A percentile compares a stretch with the other conserved stretches of the same genome.
Evolutionary conservation across 208 protist genomes (phyloP).

Genomic region (Leishmania arabica): DNA sequence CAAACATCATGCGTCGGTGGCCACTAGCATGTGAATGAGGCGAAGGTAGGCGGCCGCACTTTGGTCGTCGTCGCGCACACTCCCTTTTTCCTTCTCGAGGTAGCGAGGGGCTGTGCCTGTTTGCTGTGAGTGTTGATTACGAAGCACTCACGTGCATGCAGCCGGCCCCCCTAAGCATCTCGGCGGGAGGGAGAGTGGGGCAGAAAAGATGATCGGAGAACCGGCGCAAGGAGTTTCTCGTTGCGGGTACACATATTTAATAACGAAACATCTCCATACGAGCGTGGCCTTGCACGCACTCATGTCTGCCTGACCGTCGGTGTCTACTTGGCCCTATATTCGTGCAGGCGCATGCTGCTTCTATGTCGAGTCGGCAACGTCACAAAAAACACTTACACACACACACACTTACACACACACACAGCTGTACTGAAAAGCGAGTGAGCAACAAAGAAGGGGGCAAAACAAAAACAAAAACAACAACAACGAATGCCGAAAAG

Average conservation of each 20-base stretch:
- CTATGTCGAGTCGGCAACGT: not conserved
- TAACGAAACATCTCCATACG: not conserved
- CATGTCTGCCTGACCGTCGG: not conserved
- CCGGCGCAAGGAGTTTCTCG: not conserved
- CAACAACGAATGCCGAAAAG: not conserved
- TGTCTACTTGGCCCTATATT: not conserved
- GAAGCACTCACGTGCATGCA: not conserved
- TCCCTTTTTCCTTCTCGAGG: not conserved
- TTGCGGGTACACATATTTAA: not conserved
- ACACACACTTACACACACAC: not conserved
- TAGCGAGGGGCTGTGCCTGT: not conserved
- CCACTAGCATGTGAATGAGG: not conserved
- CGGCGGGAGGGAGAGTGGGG: not conserved
- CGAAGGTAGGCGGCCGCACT: not conserved
- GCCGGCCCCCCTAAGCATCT: not conserved
- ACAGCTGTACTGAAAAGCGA: constrained; percentile 1
- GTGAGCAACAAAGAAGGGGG: not conserved
- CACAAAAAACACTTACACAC: not conserved
- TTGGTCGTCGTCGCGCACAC: not conserved
- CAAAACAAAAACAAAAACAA: not conserved
- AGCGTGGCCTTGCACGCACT: not conserved
- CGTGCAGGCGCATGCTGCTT: not conserved
- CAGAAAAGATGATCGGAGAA: not conserved
- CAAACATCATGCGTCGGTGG: not conserved
- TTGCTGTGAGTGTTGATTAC: not conserved